Conservation (phyloP, 73 alveolate genomes). For the Stentor roeselii region DNA sequence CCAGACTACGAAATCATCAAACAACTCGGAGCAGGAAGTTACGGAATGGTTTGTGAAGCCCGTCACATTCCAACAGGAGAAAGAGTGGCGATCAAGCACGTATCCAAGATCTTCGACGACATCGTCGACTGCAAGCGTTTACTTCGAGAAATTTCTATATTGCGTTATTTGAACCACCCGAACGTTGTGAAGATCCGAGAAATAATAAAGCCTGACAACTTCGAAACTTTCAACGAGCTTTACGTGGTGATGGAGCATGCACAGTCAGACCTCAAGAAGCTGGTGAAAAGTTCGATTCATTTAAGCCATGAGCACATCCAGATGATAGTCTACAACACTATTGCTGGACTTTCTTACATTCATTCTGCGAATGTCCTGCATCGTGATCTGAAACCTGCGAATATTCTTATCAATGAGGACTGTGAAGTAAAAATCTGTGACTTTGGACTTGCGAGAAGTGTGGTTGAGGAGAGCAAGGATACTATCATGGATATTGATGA, state of each 20-base stretch:
- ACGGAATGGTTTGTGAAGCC: conserved; percentile 90
- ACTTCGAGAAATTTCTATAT: conserved; percentile 72
- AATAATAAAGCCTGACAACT: conserved; percentile 65
- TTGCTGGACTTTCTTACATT: conserved; percentile 77
- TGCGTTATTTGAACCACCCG: conserved; percentile 64
- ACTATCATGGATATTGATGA: neutral
- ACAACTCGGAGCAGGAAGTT: conserved; percentile 87
- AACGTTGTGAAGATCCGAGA: conserved; percentile 59
- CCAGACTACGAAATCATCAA: conserved; percentile 76
- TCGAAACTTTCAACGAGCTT: conserved; percentile 57
- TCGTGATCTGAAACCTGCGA: conserved; percentile 94
- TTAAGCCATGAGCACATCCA: conserved; percentile 60
- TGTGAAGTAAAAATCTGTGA: conserved; percentile 87
- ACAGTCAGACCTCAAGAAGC: conserved; percentile 72
- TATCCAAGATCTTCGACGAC: conserved; percentile 71
- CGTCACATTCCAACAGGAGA: conserved; percentile 75
- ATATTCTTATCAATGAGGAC: conserved; percentile 84
- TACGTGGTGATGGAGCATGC: conserved; percentile 77
- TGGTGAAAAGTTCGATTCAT: conserved; percentile 68
- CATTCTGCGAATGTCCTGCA: conserved; percentile 88
- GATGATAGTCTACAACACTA: conserved; percentile 76
- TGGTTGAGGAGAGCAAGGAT: neutral
- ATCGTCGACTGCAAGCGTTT: conserved; percentile 78
- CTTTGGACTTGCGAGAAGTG: conserved; percentile 84
- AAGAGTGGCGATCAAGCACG: conserved; percentile 58